Evolutionary conservation across 306 rosid genomes (phyloP), one percentile per base, ranked within the genome.

Genomic region (Trifolium dubium): DNA sequence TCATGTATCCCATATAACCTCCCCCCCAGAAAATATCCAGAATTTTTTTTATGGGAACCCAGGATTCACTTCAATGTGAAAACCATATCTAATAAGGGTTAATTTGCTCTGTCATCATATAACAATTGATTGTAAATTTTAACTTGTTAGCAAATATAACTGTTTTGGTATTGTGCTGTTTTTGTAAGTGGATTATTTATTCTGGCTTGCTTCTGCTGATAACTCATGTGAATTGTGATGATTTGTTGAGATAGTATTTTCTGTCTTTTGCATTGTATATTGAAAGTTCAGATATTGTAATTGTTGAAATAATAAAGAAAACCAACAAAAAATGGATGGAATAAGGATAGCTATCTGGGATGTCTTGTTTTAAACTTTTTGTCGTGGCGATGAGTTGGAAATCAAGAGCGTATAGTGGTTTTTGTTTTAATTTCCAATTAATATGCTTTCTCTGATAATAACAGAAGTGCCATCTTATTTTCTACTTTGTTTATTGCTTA

Each of bases 141-240:
- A 60, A 28, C 58, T 73, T 43, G 55, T 59, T 72, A 14, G 46
- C 18, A 23, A 29, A 59, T 58, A 14, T 40, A 19, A 17, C 14
- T 43, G 18, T 71, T 65, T 53, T 71, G 50, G 29, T 66, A 18
- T 49, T 58, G 51, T 49, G 44, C 18, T 59, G 60, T 67, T 67
- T 5, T 8, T 28, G 18, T 40, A 68, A 28, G 12, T 63, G 35
- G 54, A 44, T 5, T 80, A 46, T 23, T 23, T 23, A 1, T 40
- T 80, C 49, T 37, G 35, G 66, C 35, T 73, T 8, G 10, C 37
- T 34, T 37, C 35, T n/a, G 60, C 12, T n/a, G 59, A 53, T 46
- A 14, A 73, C 55, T 50, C 64, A 30, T 44, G 70, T 61, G 35
- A 17, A 35, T 59, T 65, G 31, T 56, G 61, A 17, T 43, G 54